A percentile compares a stretch with the other conserved stretches of the same genome.
Evolutionary conservation across 1,139 yeast species (phyloP).

Genomic region (Geotrichum cucujoidarum): DNA sequence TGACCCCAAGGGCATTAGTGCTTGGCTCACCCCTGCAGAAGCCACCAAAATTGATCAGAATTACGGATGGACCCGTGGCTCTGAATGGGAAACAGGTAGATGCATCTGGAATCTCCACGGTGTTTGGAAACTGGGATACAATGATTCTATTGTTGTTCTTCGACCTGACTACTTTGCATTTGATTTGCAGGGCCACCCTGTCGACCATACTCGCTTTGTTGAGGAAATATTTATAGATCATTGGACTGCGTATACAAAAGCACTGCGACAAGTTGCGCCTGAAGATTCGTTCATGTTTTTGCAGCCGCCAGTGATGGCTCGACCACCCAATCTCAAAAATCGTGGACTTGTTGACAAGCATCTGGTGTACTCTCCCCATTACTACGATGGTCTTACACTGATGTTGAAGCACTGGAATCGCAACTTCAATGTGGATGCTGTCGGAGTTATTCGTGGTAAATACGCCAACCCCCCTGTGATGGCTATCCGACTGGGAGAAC

Average conservation of each 20-base stretch:
- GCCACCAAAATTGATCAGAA: constrained; percentile 44
- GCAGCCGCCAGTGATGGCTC: constrained; percentile 77
- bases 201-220: constrained; percentile 52
- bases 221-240: constrained; percentile 58
- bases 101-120: constrained; percentile 79
- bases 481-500: constrained; percentile 76
- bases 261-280: constrained; percentile 40
- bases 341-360: constrained; percentile 32
- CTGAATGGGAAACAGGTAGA: constrained; percentile 61
- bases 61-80: constrained; percentile 65
- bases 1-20: constrained; percentile 61
- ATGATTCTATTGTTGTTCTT: constrained; percentile 36
- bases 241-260: constrained; percentile 46
- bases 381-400: constrained; percentile 87
- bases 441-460: constrained; percentile 79
- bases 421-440: constrained; percentile 67
- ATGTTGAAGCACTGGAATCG: constrained; percentile 76
- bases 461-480: constrained; percentile 65
- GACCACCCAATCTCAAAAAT: constrained; percentile 62
- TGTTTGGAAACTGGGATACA: constrained; percentile 53
- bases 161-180: constrained; percentile 47
- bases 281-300: constrained; percentile 50
- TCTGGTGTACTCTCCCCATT: constrained; percentile 80
- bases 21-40: constrained; percentile 52
- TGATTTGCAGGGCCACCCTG: constrained; percentile 40